These are phyloP conservation scores for Opeltia flavorubescens DNA, from an alignment of 495 filamentous ascomycete genomes.

Conservation along the genomic window DNA sequence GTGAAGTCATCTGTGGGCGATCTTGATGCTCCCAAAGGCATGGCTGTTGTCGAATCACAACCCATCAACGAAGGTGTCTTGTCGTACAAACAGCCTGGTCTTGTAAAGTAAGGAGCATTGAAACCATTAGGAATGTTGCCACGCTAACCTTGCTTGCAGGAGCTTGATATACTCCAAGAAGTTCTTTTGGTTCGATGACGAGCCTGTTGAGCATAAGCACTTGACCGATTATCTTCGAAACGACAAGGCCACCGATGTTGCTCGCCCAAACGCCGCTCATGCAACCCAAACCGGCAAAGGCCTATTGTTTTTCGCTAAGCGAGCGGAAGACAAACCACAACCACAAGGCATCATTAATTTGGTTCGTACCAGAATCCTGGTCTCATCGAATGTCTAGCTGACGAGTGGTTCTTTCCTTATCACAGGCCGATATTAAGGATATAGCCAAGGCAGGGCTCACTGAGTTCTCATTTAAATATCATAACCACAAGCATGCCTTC, in stretches of 20 bases:
- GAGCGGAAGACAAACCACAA: constrained; percentile 60
- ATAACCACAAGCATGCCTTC: constrained; percentile 82
- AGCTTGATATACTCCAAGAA: constrained; percentile 55
- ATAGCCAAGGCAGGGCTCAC: constrained; percentile 53
- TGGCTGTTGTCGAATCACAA: constrained; percentile 41
- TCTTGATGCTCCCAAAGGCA: constrained; percentile 25
- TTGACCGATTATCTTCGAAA: constrained; percentile 61
- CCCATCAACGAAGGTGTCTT: constrained; percentile 62
- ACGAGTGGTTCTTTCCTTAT: neutral
- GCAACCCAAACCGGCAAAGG: constrained; percentile 89
- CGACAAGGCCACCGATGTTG: constrained; percentile 67
- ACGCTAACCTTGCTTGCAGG: constrained; percentile 23
- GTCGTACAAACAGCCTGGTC: constrained; percentile 77
- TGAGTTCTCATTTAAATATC: constrained; percentile 74
- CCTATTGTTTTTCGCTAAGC: constrained; percentile 84
- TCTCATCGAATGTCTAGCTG: neutral
- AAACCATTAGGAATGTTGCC: constrained; percentile 1
- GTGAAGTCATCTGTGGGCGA: constrained; percentile 24
- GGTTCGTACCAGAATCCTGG: constrained; percentile 25
- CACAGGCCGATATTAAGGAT: constrained; percentile 69
- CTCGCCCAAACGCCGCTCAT: constrained; percentile 73
- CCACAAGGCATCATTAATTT: constrained; percentile 75
- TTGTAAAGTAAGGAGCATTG: constrained; percentile 71
- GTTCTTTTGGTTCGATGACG: constrained; percentile 88
- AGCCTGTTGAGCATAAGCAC: constrained; percentile 62